Percentiles rank a stretch among this genome's conserved stretches.
phyloP scores from a whole-genome alignment of 257 asterid genomes.

The Henckelia pumila region DNA sequence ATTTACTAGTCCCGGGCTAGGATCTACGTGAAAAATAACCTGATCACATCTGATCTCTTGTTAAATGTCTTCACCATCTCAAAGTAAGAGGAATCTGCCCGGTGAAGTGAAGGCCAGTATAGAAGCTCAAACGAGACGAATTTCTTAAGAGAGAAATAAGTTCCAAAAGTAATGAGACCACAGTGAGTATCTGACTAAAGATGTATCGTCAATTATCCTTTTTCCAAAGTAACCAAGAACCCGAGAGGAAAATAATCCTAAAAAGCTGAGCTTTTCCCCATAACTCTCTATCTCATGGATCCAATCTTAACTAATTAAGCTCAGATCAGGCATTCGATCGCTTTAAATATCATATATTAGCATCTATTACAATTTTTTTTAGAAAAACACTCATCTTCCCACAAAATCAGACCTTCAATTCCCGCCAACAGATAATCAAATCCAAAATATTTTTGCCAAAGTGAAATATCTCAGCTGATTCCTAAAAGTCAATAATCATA shows the following conservation, averaged over 20 bases:
- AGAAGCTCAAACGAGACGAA: background rate
- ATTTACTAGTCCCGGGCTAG: background rate
- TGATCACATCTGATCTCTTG: background rate
- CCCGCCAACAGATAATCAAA: conserved; percentile 2
- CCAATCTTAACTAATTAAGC: conserved; percentile 9
- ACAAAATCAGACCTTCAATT: background rate
- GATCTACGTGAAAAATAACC: background rate
- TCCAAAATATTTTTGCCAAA: conserved; percentile 16
- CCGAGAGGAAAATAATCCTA: conserved; percentile 5
- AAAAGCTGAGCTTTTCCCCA: background rate
- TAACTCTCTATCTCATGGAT: background rate
- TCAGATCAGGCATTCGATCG: conserved; percentile 4
- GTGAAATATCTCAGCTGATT: background rate
- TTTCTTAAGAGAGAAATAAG: background rate
- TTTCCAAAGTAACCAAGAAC: background rate
- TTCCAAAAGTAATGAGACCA: too few relatives aligned
- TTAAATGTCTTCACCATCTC: background rate
- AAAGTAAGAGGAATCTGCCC: background rate
- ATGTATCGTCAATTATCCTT: background rate
- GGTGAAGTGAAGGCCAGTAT: background rate
- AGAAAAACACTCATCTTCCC: background rate
- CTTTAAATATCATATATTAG: conserved; percentile 1
- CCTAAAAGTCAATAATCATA: conserved; percentile 1
- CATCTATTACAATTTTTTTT: background rate
- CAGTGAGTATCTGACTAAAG: background rate